Evolutionary conservation across 805 yeast genomes (phyloP), one percentile per base, ranked within the genome.

Genomic region (Vanderwaltozyma polyspora): DNA sequence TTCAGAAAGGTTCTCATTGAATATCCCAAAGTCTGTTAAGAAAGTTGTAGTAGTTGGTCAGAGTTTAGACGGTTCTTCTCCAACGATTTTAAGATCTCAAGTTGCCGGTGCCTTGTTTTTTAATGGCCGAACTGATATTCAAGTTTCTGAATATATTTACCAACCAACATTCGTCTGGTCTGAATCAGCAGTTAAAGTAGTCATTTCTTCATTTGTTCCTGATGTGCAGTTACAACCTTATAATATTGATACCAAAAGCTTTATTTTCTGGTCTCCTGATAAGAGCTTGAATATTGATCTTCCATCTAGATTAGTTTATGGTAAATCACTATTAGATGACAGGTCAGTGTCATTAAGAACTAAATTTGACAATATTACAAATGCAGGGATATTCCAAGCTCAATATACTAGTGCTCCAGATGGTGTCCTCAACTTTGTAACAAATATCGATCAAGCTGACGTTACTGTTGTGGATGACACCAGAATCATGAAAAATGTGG

Each of bases 311-410:
- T 59, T 84, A 41, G 79, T 86, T 0, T 80, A 76, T 40, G 66
- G 83, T 16, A 66, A 80, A 45, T 76, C 93, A 2, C 65, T 80
- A 49, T 79, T 73, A 45, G 71, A 70, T 38, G 52, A 66, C 33
- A 63, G 72, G 37, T 50, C 59, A 28, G 68, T 79, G 37, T 59
- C 68, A 34, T 69, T 72, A 55, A 68, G 80, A 55, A 69, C 80
- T 33, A 72, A 72, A 49, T 84, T 65, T 48, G 94, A 89, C 57
- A 86, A 83, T 55, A 53, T 67, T 25, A 63, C 74, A 12, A 72
- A 70, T 33, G 89, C 87, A 24, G 96, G 96, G 41, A 52, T 73
- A 7, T 76, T 77, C 54, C 83, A 79, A 57, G 70, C 86, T 25
- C 82, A 79, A 49, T 62, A 80, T 33, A 57, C 64, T 19, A 60